Evolutionary conservation across 768 basidiomycete species (phyloP), one percentile per base, ranked within the genome.

Genomic region (Kwoniella pini): DNA sequence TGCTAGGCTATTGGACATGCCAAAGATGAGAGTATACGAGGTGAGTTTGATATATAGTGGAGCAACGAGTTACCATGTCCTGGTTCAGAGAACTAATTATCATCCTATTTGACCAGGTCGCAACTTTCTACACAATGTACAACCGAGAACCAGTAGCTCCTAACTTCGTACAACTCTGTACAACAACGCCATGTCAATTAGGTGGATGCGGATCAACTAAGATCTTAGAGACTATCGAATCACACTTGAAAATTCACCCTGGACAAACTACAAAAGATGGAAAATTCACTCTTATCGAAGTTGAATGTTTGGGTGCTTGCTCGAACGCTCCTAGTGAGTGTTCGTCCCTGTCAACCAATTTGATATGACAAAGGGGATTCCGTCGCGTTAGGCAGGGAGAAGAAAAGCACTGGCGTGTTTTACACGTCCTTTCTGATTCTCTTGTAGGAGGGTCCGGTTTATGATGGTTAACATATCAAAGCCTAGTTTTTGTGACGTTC

Each of bases 101-200:
- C n/a, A n/a, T n/a, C n/a, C n/a, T n/a, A n/a, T n/a, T n/a, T n/a
- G n/a, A 45, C 24, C 43, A 74, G 72, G 96, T 99, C 51, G 95
- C 95, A 17, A 94, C 92, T 13, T 99, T 99, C 82, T 99, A 99
- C 80, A 99, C 96, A 69, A 98, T 99, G 95, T 98, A 97, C 84
- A 99, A 97, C 82, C 85, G 94, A 54, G 93, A 96, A 80, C 95
- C 94, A 4, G 91, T 97, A 55, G 94, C 91, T 26, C 81, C 89
- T 69, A 84, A 97, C 78, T 97, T 98, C 74, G 87, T 99, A 31
- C 95, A 98, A 81, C 90, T 98, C 58, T 99, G 96, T 83, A 98
- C 96, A 28, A 98, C 96, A 33, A 98, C 96, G 7, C 96, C 96
- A 17, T 99, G 96, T 81, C 94, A 95, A 88, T 84, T 99, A 33